Evolutionary conservation across 1,284 basidiomycete genomes (phyloP), one percentile per base, ranked within the genome.

Genomic region (Ganoderma resinaceum): DNA sequence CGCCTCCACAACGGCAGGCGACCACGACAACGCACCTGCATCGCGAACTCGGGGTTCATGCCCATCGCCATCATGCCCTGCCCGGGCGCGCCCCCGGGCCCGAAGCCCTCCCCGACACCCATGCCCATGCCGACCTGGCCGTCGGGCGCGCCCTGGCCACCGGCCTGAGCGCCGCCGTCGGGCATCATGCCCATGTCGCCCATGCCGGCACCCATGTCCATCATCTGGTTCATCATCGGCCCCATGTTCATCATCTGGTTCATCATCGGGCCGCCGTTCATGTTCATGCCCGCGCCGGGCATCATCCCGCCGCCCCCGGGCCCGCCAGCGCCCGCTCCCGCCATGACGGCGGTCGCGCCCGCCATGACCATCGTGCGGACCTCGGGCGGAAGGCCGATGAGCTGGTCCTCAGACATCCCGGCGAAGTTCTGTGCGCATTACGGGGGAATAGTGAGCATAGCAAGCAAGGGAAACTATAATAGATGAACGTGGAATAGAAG

Each of bases 301-400:
- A 93, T 90, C 89, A 93, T 91, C 23, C 82, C 85, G 3, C 70
- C 76, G 1, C 73, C 76, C 9, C 74, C 74, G n/a, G 83, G 80
- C 1, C 68, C 71, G 63, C 82, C 86, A 9, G 82, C 80, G 61
- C 80, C 83, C 7, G 82, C 85, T 65, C 82, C 84, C 72, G 89
- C 88, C 91, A 91, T 92, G 87, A 92, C 89, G 16, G 88, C 87
- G 38, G 86, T 89, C 66, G 90, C 89, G 49, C 90, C 90, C 16
- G 89, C 91, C 87, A 92, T 91, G 65, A 93, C 92, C 92, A 94
- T 94, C 66, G 90, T 89, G 53, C 93, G 90, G 65, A 94, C 84
- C 71, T 95, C 93, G 0, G 90, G 88, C 6, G 93, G 93, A 26
- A 95, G 82, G 31, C 86, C 87, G 11, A 87, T 82, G 55, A 94